phyloP scores from a whole-genome alignment of 2,329 filamentous ascomycete species.

The Aureobasidium sp. region DNA sequence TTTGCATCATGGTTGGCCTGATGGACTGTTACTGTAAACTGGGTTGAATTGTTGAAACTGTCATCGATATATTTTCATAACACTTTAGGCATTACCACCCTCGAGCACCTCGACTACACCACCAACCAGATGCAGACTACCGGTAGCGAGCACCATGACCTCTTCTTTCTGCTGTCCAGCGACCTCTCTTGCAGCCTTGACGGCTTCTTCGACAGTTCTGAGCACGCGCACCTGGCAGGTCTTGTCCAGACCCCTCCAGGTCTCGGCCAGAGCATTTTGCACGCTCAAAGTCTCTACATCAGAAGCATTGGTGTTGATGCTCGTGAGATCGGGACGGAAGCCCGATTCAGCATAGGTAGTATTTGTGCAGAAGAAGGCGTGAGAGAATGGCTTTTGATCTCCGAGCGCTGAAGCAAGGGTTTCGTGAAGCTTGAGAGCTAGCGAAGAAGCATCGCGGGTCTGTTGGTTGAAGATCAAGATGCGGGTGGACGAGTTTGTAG shows the following conservation, averaged over 20 bases:
- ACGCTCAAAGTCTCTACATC: slow-evolving; percentile 56
- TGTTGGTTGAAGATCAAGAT: slow-evolving; percentile 90
- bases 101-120: slow-evolving; percentile 69
- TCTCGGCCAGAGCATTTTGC: slow-evolving; percentile 58
- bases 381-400: slow-evolving; percentile 50
- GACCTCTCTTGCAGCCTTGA: slow-evolving; percentile 47
- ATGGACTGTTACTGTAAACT: neutral
- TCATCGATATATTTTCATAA: neutral
- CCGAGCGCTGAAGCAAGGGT: slow-evolving; percentile 43
- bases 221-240: slow-evolving; percentile 50
- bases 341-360: slow-evolving; percentile 55
- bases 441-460: slow-evolving; percentile 63
- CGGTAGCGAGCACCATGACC: slow-evolving; percentile 66
- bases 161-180: slow-evolving; percentile 29
- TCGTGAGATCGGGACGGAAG: slow-evolving; percentile 58
- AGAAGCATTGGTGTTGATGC: slow-evolving; percentile 52
- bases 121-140: slow-evolving; percentile 78
- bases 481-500: slow-evolving; percentile 34
- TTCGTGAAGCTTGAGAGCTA: slow-evolving; percentile 57
- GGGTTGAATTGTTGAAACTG: neutral
- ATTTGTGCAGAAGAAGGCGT: slow-evolving; percentile 78
- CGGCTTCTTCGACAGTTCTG: slow-evolving; percentile 62
- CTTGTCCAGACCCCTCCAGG: slow-evolving; percentile 53
- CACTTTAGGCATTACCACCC: slow-evolving; percentile 21
- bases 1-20: no score